Base-by-base conservation (phyloP, 257 asterid genomes). In the Salvia hispanica region DNA sequence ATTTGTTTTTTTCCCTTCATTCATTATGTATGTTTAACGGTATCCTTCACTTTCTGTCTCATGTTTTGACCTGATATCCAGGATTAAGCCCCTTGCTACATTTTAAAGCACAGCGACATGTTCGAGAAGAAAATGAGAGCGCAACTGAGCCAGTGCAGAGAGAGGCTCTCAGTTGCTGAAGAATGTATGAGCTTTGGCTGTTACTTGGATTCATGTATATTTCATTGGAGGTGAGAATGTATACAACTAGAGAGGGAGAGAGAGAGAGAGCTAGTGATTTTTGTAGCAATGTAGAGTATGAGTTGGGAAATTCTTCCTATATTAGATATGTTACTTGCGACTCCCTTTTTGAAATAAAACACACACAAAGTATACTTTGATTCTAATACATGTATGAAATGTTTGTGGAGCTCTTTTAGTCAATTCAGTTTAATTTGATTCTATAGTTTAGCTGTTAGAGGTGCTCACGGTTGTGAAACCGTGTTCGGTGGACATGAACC, bases 61-160 rank as follows among this genome's bases (percentile, higher is more conserved):
- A 61, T 57, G 40, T 47, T 56, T 55, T 10, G 31, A 34, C 14
- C 2, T 0, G 25, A 21, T 48, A 45, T 58, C 55, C 80, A 81
- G 85, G 82, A 77, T 43, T 81, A 57, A 80, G 66, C 64, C 46
- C 36, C 13, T 15, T 46, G 72, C 60, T 56, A 50, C 52, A 57
- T 72, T 36, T 16, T 47, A 55, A 52, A 67, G 52, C 63, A 44
- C 8, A 16, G n/a, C 55, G 47, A 70, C 25, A 50, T 14, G 25
- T 42, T 60, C 14, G 56, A n/a, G 34, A 15, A 36, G 51, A 15
- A 4, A 58, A 47, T 14, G 44, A 7, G 33, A 69, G 43, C 31
- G 62, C 31, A 25, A 9, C 62, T 7, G 58, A 39, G 64, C 28
- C 45, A 52, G 71, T 69, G 42, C 56, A 56, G 39, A 68, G 61